Conservation (phyloP, 805 yeast genomes). For the Saturnispora serradocipensis region DNA sequence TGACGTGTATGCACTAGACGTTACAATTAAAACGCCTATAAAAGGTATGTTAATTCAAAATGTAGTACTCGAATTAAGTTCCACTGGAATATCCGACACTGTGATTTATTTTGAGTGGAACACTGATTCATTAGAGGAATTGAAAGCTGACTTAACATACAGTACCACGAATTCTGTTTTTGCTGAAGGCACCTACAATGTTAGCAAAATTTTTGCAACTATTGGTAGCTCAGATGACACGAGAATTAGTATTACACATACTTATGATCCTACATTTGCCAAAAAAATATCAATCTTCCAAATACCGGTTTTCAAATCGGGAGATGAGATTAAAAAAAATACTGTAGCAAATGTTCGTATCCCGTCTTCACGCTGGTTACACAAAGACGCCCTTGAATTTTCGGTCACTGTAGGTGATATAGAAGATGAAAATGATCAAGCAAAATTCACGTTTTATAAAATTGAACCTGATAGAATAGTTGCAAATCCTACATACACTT, state of each 20-base stretch:
- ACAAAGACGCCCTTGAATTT: constrained; percentile 22
- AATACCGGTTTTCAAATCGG: background rate
- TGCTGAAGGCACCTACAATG: constrained; percentile 1
- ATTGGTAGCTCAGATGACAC: background rate
- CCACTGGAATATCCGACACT: background rate
- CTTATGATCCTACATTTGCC: background rate
- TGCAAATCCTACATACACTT: constrained; percentile 12
- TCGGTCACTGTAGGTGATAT: constrained; percentile 15
- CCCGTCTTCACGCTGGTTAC: constrained; percentile 19
- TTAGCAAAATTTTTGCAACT: constrained; percentile 5
- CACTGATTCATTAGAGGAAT: background rate
- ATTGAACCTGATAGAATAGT: constrained; percentile 24
- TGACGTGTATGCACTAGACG: constrained; percentile 32
- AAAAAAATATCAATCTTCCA: background rate
- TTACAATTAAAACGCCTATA: constrained; percentile 25
- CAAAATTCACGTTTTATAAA: constrained; percentile 18
- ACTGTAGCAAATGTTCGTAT: constrained; percentile 16
- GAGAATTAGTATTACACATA: constrained; percentile 2
- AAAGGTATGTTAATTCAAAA: background rate
- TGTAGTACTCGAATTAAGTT: constrained; percentile 1
- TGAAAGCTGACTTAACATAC: background rate
- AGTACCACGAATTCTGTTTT: constrained; percentile 1
- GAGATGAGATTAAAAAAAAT: constrained; percentile 12
- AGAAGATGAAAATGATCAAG: constrained; percentile 11
- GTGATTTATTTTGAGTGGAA: constrained; percentile 2